phyloP scores from a whole-genome alignment of 306 rosid species.

The peach (Prunus persica) region DNA sequence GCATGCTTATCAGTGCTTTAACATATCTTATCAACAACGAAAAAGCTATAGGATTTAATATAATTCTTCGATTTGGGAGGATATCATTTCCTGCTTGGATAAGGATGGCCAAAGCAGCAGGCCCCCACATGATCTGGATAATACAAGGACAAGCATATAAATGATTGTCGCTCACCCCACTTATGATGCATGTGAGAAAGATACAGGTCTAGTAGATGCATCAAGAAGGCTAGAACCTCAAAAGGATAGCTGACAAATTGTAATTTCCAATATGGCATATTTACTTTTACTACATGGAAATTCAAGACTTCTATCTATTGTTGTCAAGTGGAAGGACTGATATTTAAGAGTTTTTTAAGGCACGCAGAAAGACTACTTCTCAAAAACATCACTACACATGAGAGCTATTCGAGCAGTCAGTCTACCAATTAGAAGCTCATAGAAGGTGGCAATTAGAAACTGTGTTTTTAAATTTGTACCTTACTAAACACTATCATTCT shows the following conservation, averaged over 20 bases:
- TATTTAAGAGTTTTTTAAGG: background rate
- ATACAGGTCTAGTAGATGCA: slow-evolving; percentile 4
- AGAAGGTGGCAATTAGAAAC: background rate
- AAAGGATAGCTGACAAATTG: background rate
- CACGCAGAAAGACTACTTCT: background rate
- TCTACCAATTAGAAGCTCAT: background rate
- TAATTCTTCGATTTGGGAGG: background rate
- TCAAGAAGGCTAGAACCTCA: background rate
- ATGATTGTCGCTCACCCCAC: slow-evolving; percentile 13
- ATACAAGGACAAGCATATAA: slow-evolving; percentile 11
- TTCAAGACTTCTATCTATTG: background rate
- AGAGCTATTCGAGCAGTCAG: background rate
- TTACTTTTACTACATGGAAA: background rate
- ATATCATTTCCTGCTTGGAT: slow-evolving; percentile 13
- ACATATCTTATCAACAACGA: background rate
- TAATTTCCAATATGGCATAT: background rate
- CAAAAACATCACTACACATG: background rate
- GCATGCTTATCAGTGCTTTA: background rate
- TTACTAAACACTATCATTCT: background rate
- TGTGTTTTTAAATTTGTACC: background rate
- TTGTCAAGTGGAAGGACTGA: background rate
- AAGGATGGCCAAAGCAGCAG: slow-evolving; percentile 11
- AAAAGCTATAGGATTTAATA: background rate
- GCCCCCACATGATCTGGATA: slow-evolving; percentile 22
- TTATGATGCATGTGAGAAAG: slow-evolving; percentile 10